phyloP scores from a whole-genome alignment of 257 asterid species.

The Schizonepeta tenuifolia region DNA sequence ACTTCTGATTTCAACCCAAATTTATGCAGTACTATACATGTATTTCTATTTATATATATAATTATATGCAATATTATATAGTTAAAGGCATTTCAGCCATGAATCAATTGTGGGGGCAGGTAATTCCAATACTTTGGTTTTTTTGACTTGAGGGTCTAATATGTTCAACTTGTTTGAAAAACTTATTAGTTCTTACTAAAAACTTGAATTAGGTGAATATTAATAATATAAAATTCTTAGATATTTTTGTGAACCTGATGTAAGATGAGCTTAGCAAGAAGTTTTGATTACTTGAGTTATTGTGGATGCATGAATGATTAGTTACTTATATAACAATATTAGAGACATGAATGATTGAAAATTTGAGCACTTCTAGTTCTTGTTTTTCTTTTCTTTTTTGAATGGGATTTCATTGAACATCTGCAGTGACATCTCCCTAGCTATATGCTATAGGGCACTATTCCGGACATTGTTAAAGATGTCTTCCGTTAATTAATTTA shows the following conservation, averaged over 20 bases:
- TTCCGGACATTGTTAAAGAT: too few species aligned
- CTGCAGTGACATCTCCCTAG: too few species aligned
- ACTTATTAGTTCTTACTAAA: background rate
- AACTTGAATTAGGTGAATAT: conserved; percentile 4
- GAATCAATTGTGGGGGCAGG: conserved; percentile 33
- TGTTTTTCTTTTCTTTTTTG: too few species aligned
- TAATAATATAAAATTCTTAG: background rate
- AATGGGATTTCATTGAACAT: too few species aligned
- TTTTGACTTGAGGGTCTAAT: conserved; percentile 46
- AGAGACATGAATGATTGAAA: too few species aligned
- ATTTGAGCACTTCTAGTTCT: too few species aligned
- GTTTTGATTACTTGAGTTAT: background rate
- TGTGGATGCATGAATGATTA: too few species aligned
- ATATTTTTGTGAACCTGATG: background rate
- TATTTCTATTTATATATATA: background rate
- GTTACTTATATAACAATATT: too few species aligned
- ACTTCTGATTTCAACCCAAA: conserved; percentile 11
- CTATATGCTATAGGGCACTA: too few species aligned
- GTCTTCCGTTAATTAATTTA: too few species aligned
- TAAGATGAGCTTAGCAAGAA: background rate
- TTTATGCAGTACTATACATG: background rate
- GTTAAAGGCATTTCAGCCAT: conserved; percentile 5
- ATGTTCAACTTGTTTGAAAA: conserved; percentile 19
- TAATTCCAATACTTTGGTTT: conserved; percentile 41
- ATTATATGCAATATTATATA: background rate